phyloP scores from a whole-genome alignment of 371 early-diverging fungal genomes.

The Rhizoclosmatium hyalinum region DNA sequence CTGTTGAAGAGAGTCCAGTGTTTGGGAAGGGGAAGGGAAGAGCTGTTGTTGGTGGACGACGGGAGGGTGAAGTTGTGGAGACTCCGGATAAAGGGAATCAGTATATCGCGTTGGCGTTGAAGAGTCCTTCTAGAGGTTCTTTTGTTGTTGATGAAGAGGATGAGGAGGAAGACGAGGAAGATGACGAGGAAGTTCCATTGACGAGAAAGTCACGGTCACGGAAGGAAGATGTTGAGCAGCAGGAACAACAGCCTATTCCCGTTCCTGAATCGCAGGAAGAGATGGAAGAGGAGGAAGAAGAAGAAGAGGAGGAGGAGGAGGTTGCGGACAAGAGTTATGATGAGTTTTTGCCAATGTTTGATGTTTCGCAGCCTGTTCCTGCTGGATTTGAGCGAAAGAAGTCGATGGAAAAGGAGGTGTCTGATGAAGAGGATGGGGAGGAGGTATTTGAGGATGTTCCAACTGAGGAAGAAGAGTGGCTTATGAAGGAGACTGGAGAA shows the following conservation, averaged over 20 bases:
- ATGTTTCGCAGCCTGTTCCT: slow-evolving; percentile 1
- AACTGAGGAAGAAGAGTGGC: background rate
- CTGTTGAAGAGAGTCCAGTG: background rate
- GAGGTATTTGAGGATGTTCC: background rate
- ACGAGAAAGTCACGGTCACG: background rate
- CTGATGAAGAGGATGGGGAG: background rate
- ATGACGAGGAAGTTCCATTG: background rate
- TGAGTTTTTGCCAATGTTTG: background rate
- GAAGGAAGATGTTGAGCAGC: background rate
- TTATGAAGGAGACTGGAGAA: slow-evolving; percentile 14
- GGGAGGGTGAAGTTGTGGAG: background rate
- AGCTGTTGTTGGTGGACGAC: background rate
- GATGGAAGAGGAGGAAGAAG: background rate
- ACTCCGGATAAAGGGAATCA: slow-evolving; percentile 6
- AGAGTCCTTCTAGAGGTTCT: background rate
- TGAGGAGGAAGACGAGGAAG: background rate
- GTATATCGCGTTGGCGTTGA: background rate
- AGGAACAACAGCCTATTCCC: background rate
- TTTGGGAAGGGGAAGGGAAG: background rate
- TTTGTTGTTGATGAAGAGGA: background rate
- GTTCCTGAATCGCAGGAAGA: background rate
- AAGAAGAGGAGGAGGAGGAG: background rate
- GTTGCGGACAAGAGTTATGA: background rate
- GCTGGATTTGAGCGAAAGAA: background rate
- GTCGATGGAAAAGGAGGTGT: background rate